A percentile compares a stretch with the other conserved stretches of the same genome.
Evolutionary conservation across 2,329 filamentous ascomycete species (phyloP).

Genomic region (Pyricularia sp.): DNA sequence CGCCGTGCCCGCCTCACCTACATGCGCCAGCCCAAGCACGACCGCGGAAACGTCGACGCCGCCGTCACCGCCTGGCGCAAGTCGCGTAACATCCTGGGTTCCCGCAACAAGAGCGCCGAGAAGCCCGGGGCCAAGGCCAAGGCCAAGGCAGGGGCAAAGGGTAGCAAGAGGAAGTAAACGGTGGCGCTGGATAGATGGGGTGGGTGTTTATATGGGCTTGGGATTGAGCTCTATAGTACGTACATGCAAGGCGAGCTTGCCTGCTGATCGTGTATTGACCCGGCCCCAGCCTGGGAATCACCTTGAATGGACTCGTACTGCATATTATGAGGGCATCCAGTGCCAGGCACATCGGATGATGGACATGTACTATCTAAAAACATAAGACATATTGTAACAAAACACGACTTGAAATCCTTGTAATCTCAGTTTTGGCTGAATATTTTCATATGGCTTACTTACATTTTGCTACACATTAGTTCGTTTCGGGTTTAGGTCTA

Average conservation of each 20-base stretch:
- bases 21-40: constrained; percentile 80
- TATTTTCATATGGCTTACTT: background rate
- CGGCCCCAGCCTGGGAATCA: background rate
- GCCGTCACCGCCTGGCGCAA: constrained; percentile 56
- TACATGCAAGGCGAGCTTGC: background rate
- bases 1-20: constrained; percentile 83
- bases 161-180: background rate
- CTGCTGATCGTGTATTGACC: background rate
- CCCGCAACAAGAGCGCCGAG: constrained; percentile 8
- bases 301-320: background rate
- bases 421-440: background rate
- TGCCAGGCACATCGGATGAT: background rate
- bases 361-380: background rate
- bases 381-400: background rate
- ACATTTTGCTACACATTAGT: background rate
- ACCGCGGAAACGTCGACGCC: constrained; percentile 77
- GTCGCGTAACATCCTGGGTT: constrained; percentile 28
- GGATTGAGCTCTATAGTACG: background rate
- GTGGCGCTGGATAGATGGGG: background rate
- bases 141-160: background rate
- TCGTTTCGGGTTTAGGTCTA: background rate
- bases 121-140: background rate
- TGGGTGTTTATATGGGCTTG: background rate
- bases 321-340: background rate
- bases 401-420: background rate